Base-by-base conservation (phyloP, 192 early-diverging fungal genomes). In the Chytriomyces sp. region DNA sequence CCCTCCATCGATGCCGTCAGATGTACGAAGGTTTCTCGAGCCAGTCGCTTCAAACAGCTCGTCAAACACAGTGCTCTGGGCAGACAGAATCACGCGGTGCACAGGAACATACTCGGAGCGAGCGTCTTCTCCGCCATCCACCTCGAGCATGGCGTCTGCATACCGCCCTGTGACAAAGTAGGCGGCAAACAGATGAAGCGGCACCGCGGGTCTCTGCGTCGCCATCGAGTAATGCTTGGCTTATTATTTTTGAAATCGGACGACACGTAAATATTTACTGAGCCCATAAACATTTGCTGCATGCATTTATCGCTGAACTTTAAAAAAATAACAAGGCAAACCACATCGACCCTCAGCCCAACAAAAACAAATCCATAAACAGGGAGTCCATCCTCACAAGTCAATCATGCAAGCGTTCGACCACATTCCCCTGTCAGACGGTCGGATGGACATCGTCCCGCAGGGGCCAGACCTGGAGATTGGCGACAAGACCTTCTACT, bases 161-260 rank as follows among this genome's bases (percentile, higher is more conserved):
- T 45, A 73, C 9, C 72, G 72, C 4, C 72, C 72, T 18, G 72
- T 73, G 8, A 73, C 72, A 63, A 73, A 73, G 61, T 45, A 73
- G 4, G 72, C 23, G 13, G 72, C 72, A 26, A 73, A 73, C 16
- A 24, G 26, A 16, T 20, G 46, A 18, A 18, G 67, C 67, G 67
- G 44, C 35, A 35, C 35, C 35, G 35, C 35, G 35, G 35, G 35
- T 18, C 16, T 9, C n/a, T 47, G 67, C 67, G 13, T 13, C 24
- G 63, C 24, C 53, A 57, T 57, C 53, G 35, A 35, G 35, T 35
- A 35, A 35, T 35, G 35, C 35, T 35, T 35, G 35, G 35, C 35
- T 35, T 35, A 35, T 35, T 35, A 35, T 35, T 35, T 35, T 35
- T 35, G 35, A 35, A 35, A 35, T 35, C 35, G 35, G 35, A 2